Percentiles rank a stretch among this genome's conserved stretches.
phyloP scores from a whole-genome alignment of 257 asterid genomes.

The Nicotiana noctiflora region DNA sequence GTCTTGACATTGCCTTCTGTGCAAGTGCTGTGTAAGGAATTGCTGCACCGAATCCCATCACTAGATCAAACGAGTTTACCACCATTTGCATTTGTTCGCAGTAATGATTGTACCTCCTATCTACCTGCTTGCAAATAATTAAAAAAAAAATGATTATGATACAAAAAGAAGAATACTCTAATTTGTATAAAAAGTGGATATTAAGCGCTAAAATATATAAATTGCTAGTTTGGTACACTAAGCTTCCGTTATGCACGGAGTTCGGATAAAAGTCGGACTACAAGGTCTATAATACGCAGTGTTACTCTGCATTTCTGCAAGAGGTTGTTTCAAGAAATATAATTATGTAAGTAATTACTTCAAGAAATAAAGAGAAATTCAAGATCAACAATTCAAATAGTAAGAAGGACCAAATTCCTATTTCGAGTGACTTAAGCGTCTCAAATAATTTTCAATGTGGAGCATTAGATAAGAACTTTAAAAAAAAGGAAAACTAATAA shows the following conservation, averaged over 20 bases:
- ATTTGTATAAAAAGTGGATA: too few relatives aligned
- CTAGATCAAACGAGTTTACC: slow-evolving; percentile 89
- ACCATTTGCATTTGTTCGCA: slow-evolving; percentile 99
- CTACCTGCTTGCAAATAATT: slow-evolving; percentile 47
- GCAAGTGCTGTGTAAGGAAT: slow-evolving; percentile 83
- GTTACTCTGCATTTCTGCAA: too few relatives aligned
- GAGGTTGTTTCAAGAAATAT: neutral
- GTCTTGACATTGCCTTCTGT: slow-evolving; percentile 93
- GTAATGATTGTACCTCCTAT: slow-evolving; percentile 81
- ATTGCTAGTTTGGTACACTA: too few relatives aligned
- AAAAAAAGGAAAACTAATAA: neutral
- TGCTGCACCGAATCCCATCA: slow-evolving; percentile 97
- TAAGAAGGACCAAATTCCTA: neutral
- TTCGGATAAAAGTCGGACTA: too few relatives aligned
- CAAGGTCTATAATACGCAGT: too few relatives aligned
- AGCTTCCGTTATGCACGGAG: too few relatives aligned
- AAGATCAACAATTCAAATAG: neutral
- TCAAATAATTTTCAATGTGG: neutral
- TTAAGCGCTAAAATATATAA: too few relatives aligned
- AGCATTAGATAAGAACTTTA: neutral
- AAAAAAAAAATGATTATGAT: neutral
- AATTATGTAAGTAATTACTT: neutral
- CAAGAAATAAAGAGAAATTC: neutral
- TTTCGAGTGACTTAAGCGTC: neutral
- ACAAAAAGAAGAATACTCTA: neutral